A percentile compares a stretch with the other conserved stretches of the same genome.
These are phyloP conservation scores for Curvularia hawaiiensis DNA, from an alignment of 2,329 filamentous ascomycete genomes.

Conservation along the genomic window DNA sequence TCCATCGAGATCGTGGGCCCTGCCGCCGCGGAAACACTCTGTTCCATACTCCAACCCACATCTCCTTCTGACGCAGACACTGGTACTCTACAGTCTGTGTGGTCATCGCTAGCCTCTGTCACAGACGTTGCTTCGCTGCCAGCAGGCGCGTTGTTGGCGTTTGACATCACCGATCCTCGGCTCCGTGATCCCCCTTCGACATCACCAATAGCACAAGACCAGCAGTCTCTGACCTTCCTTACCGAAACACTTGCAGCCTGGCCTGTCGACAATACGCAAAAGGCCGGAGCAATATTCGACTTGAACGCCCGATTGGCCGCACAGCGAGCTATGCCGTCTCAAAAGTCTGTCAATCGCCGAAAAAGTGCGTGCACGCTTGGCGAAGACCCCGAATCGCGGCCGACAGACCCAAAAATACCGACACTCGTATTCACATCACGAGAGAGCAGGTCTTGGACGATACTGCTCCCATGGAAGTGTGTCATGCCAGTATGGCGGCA, in stretches of 20 bases:
- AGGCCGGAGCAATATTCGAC: conserved; percentile 67
- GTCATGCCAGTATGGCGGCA: conserved; percentile 85
- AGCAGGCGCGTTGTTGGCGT: conserved; percentile 70
- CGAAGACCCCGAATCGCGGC: conserved; percentile 60
- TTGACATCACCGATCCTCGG: conserved; percentile 79
- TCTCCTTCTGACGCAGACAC: conserved; percentile 17
- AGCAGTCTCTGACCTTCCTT: conserved; percentile 48
- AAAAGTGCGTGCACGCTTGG: conserved; percentile 69
- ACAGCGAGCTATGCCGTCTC: conserved; percentile 69
- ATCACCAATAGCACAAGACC: conserved; percentile 36
- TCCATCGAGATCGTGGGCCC: conserved; percentile 75
- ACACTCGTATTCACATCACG: conserved; percentile 71
- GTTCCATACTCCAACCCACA: conserved; percentile 66
- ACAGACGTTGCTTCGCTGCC: conserved; percentile 68
- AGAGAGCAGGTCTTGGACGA: conserved; percentile 68
- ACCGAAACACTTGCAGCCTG: conserved; percentile 69
- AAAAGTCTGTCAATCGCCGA: conserved; percentile 81
- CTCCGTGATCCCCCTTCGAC: conserved; percentile 75
- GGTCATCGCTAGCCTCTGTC: conserved; percentile 36
- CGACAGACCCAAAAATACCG: conserved; percentile 77
- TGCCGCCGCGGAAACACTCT: conserved; percentile 77
- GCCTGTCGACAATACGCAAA: conserved; percentile 64
- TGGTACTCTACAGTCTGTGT: conserved; percentile 44
- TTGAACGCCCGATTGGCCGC: conserved; percentile 69
- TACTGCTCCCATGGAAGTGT: conserved; percentile 90